Evolutionary conservation across 495 filamentous ascomycete genomes (phyloP).

Genomic region (Daldinia vernicosa): DNA sequence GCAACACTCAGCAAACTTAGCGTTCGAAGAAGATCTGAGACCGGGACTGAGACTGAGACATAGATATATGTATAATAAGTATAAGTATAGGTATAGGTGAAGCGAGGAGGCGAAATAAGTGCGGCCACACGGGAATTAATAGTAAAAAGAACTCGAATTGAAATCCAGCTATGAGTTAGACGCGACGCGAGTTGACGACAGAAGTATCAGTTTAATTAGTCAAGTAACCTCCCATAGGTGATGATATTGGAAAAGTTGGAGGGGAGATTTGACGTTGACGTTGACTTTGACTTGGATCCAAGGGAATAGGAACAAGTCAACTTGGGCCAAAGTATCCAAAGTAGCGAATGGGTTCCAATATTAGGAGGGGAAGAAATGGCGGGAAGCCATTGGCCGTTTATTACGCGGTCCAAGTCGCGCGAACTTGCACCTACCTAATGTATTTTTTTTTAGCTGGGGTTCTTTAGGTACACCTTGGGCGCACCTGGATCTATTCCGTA

Average conservation of each 20-base stretch:
- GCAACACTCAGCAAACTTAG: conserved; percentile 5
- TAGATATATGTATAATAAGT: conserved; percentile 1
- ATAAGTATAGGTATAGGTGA: neutral
- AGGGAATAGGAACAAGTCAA: conserved; percentile 25
- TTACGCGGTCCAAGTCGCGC: conserved; percentile 43
- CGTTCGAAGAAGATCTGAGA: conserved; percentile 15
- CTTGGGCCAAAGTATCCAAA: conserved; percentile 13
- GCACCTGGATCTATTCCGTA: neutral
- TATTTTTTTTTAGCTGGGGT: neutral
- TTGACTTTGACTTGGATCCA: conserved; percentile 25
- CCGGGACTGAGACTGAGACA: conserved; percentile 18
- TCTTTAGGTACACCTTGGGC: neutral
- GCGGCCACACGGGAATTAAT: conserved; percentile 6
- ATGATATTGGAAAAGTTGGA: neutral
- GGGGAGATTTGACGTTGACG: conserved; percentile 2
- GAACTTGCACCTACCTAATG: conserved; percentile 9
- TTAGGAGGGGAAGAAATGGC: conserved; percentile 34
- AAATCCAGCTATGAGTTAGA: conserved; percentile 2
- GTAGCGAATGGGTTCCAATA: conserved; percentile 21
- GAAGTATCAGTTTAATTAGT: conserved; percentile 1
- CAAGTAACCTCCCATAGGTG: neutral
- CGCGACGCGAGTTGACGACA: conserved; percentile 7
- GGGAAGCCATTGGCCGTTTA: conserved; percentile 38
- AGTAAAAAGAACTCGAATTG: conserved; percentile 1
- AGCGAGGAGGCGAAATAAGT: conserved; percentile 13